Evolutionary conservation across 495 filamentous ascomycete genomes (phyloP), one percentile per base, ranked within the genome.

Genomic region (Aspergillus steynii): DNA sequence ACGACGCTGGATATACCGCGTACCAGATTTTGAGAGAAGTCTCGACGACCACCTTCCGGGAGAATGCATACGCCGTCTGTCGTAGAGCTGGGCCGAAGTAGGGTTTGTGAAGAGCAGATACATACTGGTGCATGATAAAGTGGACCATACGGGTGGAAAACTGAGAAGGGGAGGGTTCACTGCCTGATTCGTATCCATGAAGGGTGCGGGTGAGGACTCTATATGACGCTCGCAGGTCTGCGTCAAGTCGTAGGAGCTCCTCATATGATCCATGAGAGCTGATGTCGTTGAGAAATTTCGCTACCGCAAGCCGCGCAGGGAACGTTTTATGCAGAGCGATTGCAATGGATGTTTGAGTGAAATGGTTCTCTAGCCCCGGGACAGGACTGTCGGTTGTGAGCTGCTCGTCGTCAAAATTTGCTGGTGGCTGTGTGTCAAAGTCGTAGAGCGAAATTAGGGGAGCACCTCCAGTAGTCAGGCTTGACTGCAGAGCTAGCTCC

Each of bases 401-500:
- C 6, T 75, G 65, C 0, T 81, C 75, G 45, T 77, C 74, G 27
- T 72, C 64, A 31, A 81, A 78, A 54, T 86, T 86, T 0, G 72
- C 72, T 2, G 85, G 85, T 1, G 80, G 75, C 3, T 76, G 67
- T 0, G 83, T 85, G 56, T 88, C 83, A 47, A 80, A 86, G 60
- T 88, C 83, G 3, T 76, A 63, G 0, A 76, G 29, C 0, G 79
- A 73, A 6, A 87, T 42, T 14, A 85, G 65, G 1, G 82, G 79
- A 9, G 82, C 75, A 1, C 74, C 80, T 0, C 84, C 85, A 1
- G 78, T 74, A n/a, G 75, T 74, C 42, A 88, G 60, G 60, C 82
- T 82, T 1, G 83, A 77, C 32, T 83, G 79, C 9, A 88, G 54
- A 8, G 67, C 63, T 2, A 87, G 63, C 63, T 88, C 86, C 25